Conservation (phyloP, 2,329 filamentous ascomycete species). For the Gyromitra esculenta region DNA sequence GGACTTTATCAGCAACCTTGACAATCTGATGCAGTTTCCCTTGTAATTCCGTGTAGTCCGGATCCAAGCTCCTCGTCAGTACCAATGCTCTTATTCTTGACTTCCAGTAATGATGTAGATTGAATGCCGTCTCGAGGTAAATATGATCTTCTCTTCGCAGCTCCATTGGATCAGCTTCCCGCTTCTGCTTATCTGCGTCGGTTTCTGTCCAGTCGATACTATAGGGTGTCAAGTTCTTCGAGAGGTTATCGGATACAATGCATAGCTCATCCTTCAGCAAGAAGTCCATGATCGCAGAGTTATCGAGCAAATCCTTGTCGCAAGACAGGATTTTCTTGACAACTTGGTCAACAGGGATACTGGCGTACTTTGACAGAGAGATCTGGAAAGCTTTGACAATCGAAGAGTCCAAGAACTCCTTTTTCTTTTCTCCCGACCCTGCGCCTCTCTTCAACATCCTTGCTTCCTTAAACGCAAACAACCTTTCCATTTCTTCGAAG, state of each 20-base stretch:
- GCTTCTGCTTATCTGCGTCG: slow-evolving; percentile 77
- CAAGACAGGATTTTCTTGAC: slow-evolving; percentile 96
- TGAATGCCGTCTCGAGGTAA: slow-evolving; percentile 90
- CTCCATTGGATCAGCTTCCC: slow-evolving; percentile 86
- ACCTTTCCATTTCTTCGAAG: slow-evolving; percentile 94
- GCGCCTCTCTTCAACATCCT: slow-evolving; percentile 77
- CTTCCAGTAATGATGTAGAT: slow-evolving; percentile 98
- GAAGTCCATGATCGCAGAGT: slow-evolving; percentile 94
- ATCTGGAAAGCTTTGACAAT: slow-evolving; percentile 92
- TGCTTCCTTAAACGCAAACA: slow-evolving; percentile 97
- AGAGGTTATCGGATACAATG: slow-evolving; percentile 87
- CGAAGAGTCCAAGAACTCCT: slow-evolving; percentile 92
- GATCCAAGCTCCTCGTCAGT: slow-evolving; percentile 82
- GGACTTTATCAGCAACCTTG: slow-evolving; percentile 83
- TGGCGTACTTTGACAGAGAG: slow-evolving; percentile 91
- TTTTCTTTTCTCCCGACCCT: slow-evolving; percentile 91
- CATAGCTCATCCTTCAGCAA: slow-evolving; percentile 91
- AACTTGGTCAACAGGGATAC: slow-evolving; percentile 81
- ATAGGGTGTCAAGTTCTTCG: slow-evolving; percentile 93
- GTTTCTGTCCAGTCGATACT: slow-evolving; percentile 96
- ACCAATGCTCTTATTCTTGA: slow-evolving; percentile 90
- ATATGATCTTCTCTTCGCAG: slow-evolving; percentile 95
- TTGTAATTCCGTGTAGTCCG: slow-evolving; percentile 91
- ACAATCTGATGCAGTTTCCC: slow-evolving; percentile 87
- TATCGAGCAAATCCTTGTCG: slow-evolving; percentile 86